These are phyloP conservation scores for Kuraishia capsulata DNA, from an alignment of 805 yeast genomes.

Conservation along the genomic window DNA sequence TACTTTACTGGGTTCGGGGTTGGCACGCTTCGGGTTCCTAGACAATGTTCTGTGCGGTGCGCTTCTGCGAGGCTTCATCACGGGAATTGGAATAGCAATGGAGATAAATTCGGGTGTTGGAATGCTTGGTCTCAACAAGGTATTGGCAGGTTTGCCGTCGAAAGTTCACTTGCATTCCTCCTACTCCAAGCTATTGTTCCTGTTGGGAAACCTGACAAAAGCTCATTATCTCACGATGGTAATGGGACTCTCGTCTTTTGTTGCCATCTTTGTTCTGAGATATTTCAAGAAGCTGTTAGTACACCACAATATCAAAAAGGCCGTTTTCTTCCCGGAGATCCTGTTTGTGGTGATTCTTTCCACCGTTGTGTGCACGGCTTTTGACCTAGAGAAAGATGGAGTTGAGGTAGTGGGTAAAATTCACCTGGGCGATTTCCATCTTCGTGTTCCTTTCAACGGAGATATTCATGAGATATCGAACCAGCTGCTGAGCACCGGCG, in stretches of 20 bases:
- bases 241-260: conserved; percentile 47
- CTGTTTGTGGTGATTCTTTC: conserved; percentile 59
- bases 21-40: conserved; percentile 77
- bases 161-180: conserved; percentile 59
- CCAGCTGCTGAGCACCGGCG: conserved; percentile 55
- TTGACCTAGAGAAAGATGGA: conserved; percentile 42
- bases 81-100: conserved; percentile 82
- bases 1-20: conserved; percentile 60
- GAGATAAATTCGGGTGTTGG: conserved; percentile 65
- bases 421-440: conserved; percentile 35
- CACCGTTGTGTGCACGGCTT: conserved; percentile 39
- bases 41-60: conserved; percentile 76
- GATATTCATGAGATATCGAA: conserved; percentile 38
- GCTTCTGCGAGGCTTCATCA: conserved; percentile 70
- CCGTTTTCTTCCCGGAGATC: conserved; percentile 78
- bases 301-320: conserved; percentile 24
- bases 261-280: conserved; percentile 31
- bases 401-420: conserved; percentile 67
- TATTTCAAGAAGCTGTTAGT: conserved; percentile 28
- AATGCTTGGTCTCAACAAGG: conserved; percentile 54
- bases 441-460: conserved; percentile 50
- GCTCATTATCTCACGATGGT: conserved; percentile 51
- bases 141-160: conserved; percentile 34
- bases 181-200: conserved; percentile 53
- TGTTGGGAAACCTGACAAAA: conserved; percentile 36